Conservation (phyloP, 129 eudicot species). For the Lactuca saligna region DNA sequence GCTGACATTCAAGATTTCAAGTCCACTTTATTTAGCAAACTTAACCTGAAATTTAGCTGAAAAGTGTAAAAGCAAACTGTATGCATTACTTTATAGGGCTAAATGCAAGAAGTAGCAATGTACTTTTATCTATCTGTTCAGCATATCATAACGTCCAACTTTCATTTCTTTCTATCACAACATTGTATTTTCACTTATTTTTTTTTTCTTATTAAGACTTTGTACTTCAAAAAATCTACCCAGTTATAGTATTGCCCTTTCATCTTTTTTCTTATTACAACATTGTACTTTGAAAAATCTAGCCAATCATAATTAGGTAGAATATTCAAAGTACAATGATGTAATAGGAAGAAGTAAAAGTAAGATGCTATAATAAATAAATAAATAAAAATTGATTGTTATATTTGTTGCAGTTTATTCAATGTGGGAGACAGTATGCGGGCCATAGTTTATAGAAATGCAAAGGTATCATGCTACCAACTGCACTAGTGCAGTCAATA, state of each 20-base stretch:
- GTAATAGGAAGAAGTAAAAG: not conserved
- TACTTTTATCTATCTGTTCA: too few species aligned
- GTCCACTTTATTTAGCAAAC: too few species aligned
- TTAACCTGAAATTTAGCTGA: not conserved
- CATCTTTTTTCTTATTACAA: not conserved
- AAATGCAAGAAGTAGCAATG: not conserved
- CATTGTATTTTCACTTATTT: not conserved
- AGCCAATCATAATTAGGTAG: not conserved
- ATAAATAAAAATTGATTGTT: not conserved
- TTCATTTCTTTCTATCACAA: too few species aligned
- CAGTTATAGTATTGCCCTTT: too few species aligned
- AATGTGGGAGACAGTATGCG: slow-evolving; percentile 91
- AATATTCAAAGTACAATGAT: not conserved
- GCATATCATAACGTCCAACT: too few species aligned
- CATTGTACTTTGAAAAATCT: not conserved
- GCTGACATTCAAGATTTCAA: too few species aligned
- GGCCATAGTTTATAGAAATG: slow-evolving; percentile 88
- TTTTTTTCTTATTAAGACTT: not conserved
- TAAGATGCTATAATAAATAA: not conserved
- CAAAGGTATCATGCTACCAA: slow-evolving; percentile 94
- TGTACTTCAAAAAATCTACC: not conserved
- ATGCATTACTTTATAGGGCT: not conserved
- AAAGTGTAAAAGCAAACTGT: not conserved
- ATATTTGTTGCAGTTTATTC: slow-evolving; percentile 31
- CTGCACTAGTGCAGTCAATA: slow-evolving; percentile 98